Percentiles rank a stretch among this genome's conserved stretches.
phyloP scores from a whole-genome alignment of 2,329 filamentous ascomycete species.

The Aspergillus sojae region DNA sequence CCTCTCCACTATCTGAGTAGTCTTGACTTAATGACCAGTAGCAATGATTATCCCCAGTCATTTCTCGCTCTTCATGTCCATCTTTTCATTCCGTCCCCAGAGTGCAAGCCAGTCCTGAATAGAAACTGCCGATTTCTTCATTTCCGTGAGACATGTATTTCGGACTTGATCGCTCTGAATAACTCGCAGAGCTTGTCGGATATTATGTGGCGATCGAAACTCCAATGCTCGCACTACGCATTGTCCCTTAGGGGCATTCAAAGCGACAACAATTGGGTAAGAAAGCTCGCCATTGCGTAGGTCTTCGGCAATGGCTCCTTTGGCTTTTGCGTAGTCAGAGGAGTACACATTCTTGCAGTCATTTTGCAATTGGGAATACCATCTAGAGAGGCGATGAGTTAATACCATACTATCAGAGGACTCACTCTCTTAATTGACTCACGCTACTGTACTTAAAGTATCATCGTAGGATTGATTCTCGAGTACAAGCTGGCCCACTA shows the following conservation, averaged over 20 bases:
- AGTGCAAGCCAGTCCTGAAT: constrained; percentile 27
- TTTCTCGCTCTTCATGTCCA: constrained; percentile 21
- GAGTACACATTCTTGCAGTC: constrained; percentile 30
- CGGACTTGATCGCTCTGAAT: constrained; percentile 20
- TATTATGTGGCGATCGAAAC: constrained; percentile 18
- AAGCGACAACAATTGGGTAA: constrained; percentile 24
- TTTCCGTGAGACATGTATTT: constrained; percentile 18
- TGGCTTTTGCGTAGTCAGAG: constrained; percentile 24
- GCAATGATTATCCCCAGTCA: background rate
- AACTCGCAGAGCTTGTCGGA: constrained; percentile 21
- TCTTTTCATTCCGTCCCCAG: constrained; percentile 29
- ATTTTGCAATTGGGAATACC: constrained; percentile 27
- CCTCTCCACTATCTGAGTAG: no score
- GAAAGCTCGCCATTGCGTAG: constrained; percentile 24
- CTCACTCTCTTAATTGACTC: background rate
- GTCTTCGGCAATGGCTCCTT: constrained; percentile 24
- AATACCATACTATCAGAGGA: background rate
- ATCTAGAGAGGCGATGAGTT: constrained; percentile 15
- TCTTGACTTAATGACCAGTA: no score
- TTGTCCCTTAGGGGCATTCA: constrained; percentile 19
- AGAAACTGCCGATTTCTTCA: constrained; percentile 15
- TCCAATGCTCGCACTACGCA: constrained; percentile 20
- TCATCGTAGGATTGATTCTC: constrained; percentile 21
- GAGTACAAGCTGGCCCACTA: constrained; percentile 23
- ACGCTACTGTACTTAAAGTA: constrained; percentile 23